phyloP scores from a whole-genome alignment of 257 asterid species.

The Nicotiana sylvestris region DNA sequence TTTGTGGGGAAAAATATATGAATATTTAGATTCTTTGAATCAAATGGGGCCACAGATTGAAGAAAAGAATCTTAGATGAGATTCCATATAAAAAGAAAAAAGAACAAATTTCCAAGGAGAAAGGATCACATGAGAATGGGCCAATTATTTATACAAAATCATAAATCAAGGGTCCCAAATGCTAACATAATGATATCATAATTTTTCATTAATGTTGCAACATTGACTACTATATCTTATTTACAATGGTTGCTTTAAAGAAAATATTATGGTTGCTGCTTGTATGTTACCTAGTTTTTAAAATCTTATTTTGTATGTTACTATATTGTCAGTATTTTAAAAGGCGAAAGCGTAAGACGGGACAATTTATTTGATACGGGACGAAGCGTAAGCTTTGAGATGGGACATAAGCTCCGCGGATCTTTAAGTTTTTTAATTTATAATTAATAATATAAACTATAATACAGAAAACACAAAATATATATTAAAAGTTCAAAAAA shows the following conservation, averaged over 20 bases:
- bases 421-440: no score
- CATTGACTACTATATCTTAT: not conserved
- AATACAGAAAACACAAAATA: no score
- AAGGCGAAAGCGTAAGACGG: fast-evolving
- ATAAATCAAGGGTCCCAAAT: not conserved
- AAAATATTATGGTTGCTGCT: not conserved
- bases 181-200: not conserved
- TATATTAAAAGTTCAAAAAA: no score
- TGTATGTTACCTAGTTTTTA: no score
- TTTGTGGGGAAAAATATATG: not conserved
- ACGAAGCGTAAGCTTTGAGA: no score
- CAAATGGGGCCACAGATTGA: not conserved
- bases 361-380: no score
- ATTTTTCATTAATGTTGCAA: not conserved
- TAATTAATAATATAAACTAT: no score
- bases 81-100: no score
- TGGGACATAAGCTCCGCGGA: fast-evolving
- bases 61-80: not conserved
- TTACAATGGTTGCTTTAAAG: not conserved
- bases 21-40: not conserved
- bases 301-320: no score
- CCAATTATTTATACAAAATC: no score
- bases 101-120: not conserved
- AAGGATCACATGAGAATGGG: not conserved
- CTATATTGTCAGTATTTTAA: no score